Evolutionary conservation across 2,329 filamentous ascomycete species (phyloP), one percentile per base, ranked within the genome.

Genomic region (Cylindrodendrum hubeiense): DNA sequence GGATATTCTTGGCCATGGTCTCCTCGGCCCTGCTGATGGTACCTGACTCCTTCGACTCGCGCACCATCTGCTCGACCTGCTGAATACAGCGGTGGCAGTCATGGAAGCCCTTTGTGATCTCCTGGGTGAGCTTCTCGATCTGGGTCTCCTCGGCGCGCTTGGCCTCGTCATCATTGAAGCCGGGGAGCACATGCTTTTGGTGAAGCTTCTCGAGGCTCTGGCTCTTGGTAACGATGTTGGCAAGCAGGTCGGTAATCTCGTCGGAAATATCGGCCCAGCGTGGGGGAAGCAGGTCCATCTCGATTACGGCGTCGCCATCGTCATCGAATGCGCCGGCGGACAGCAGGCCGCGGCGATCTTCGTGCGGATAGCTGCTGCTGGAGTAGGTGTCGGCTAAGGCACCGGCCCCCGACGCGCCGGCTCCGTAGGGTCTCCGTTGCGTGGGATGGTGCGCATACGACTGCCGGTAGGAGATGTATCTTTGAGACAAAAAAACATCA

Each of bases 381-480:
- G 87, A 84, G 74, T 88, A 87, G 67, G 82, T 79, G 70, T 91
- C 89, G 67, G 85, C 84, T 77, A 89, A 89, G 80, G 86, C 87
- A 73, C 85, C 80, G 61, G 87, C 81, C 73, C 84, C 82, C 61
- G 87, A 82, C 22, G 76, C 72, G 66, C 78, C 76, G 55, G 79
- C 80, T 65, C 86, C 83, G 83, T 92, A 92, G 75, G 91, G 91
- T 71, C 90, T 89, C 82, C 94, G 94, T 83, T 97, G 95, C 66
- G 90, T 89, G 58, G 96, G 96, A 79, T 98, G 95, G 81, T 98
- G 96, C 75, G 94, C 90, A 82, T 98, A 98, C 76, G 95, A 98
- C 84, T 99, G 96, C 77, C 96, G 95, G 86, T 98, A 99, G 81
- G 96, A 98, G 79, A 99, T 96, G 81, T 97, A 99, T 79, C 95